Conservation (phyloP, 345 rosid genomes). For the Kandelia obovata region DNA sequence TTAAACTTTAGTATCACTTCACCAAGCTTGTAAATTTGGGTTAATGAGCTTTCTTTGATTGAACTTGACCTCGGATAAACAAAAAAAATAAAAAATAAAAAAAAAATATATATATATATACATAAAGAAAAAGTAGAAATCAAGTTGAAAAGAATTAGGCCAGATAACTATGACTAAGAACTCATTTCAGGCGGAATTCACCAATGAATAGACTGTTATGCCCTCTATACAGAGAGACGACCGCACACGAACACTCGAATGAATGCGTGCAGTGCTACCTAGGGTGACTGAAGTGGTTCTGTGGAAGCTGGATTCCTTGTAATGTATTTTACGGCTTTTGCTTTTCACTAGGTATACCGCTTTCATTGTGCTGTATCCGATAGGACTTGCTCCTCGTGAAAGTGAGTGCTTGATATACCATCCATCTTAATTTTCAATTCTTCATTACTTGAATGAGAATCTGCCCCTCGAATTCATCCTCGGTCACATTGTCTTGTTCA, state of each 20-base stretch:
- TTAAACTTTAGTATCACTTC: no score
- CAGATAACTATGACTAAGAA: no score
- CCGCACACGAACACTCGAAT: neutral
- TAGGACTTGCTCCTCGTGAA: slow-evolving; percentile 68
- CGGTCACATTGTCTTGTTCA: neutral
- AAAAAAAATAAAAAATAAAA: no score
- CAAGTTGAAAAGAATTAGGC: no score
- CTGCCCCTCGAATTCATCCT: neutral
- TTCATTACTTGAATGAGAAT: neutral
- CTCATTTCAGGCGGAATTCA: no score
- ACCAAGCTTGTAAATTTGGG: no score
- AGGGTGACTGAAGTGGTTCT: neutral
- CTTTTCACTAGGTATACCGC: slow-evolving; percentile 59
- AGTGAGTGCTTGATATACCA: slow-evolving; percentile 43
- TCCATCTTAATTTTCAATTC: neutral
- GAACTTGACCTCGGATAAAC: no score
- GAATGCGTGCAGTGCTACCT: neutral
- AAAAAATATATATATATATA: no score
- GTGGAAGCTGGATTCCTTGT: neutral
- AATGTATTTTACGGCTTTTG: neutral
- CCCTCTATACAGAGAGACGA: neutral
- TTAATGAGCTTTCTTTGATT: no score
- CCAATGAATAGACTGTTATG: no score
- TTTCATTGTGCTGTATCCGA: slow-evolving; percentile 65
- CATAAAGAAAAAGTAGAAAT: no score